A percentile compares a stretch with the other conserved stretches of the same genome.
Evolutionary conservation across 257 asterid genomes (phyloP).

Genomic region (Scutellaria baicalensis): DNA sequence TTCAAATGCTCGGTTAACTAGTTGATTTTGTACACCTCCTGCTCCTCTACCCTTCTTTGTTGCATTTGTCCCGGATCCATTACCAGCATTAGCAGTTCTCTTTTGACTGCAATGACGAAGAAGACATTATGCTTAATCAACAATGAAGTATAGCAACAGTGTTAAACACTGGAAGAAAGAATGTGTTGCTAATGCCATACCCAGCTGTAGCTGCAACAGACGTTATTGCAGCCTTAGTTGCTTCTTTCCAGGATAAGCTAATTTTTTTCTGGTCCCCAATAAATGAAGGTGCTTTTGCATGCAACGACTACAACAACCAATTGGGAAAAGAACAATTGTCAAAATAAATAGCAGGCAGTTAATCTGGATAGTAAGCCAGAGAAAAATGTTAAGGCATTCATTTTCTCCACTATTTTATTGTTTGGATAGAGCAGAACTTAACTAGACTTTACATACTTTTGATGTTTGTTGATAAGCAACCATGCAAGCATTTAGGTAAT

Average conservation of each 20-base stretch:
- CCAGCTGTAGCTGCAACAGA: conserved; percentile 33
- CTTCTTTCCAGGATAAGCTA: conserved; percentile 89
- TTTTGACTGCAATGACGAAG: conserved; percentile 47
- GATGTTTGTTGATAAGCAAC: neutral
- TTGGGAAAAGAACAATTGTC: neutral
- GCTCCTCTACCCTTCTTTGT: conserved; percentile 63
- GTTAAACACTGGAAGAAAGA: neutral
- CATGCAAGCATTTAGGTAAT: too few relatives aligned
- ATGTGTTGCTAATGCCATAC: conserved; percentile 38
- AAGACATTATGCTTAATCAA: neutral
- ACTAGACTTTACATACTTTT: neutral
- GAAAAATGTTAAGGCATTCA: neutral
- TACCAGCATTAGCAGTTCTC: conserved; percentile 33
- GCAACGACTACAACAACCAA: conserved; percentile 58
- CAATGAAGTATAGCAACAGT: neutral
- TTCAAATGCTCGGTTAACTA: conserved; percentile 66
- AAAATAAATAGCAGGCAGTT: neutral
- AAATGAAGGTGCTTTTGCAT: conserved; percentile 78
- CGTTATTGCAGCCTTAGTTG: conserved; percentile 35
- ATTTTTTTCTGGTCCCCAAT: conserved; percentile 62
- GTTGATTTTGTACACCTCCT: conserved; percentile 62
- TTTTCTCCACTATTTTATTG: neutral
- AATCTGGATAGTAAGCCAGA: neutral
- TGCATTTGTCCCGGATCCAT: conserved; percentile 38
- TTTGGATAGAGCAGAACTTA: neutral